Evolutionary conservation across 148 eudicot species (phyloP), one percentile per base, ranked within the genome.

Genomic region (Cornus suecica): DNA sequence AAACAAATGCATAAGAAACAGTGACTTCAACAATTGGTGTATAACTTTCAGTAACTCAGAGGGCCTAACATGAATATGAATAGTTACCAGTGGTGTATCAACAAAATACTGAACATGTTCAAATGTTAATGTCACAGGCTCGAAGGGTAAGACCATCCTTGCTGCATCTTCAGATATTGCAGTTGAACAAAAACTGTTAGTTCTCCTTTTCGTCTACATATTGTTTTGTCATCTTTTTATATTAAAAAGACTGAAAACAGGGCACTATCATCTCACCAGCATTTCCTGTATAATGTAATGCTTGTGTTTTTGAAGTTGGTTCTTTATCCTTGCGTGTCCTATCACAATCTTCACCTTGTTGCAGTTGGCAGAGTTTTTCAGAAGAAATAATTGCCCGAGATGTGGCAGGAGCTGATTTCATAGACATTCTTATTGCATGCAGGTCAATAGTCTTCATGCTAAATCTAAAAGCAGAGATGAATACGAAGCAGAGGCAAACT

Each of bases 371-470:
- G 3, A 80, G 68, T 65, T 74, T 78, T 16, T 83, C 83, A 15
- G 66, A 65, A 24, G 86, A 83, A 31, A 83, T 80, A 63, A 83
- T 80, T 16, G 83, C 83, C 23, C 81, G 86, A 48, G 86, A 69
- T 20, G 20, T 58, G 24, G 74, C 76, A 16, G 76, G 63, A 80
- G 86, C 86, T 85, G 77, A 37, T 23, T 26, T 66, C 20, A 20
- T 18, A 5, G 20, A 58, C 18, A 58, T 6, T 56, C 15, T 58
- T 58, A 58, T 58, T 58, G 62, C 15, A 3, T 45, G 51, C 15
- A 1, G 54, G 15, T 48, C 54, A 48, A 8, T 2, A 48, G 42
- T 37, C 42, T 37, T 48, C 20, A 48, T 48, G 20, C 54, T 37
- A 16, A 11, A 48, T 48, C 20, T 48, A 48, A 11, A 11, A 16